Evolutionary conservation across 345 rosid species (phyloP).

Genomic region (Brassica incana): DNA sequence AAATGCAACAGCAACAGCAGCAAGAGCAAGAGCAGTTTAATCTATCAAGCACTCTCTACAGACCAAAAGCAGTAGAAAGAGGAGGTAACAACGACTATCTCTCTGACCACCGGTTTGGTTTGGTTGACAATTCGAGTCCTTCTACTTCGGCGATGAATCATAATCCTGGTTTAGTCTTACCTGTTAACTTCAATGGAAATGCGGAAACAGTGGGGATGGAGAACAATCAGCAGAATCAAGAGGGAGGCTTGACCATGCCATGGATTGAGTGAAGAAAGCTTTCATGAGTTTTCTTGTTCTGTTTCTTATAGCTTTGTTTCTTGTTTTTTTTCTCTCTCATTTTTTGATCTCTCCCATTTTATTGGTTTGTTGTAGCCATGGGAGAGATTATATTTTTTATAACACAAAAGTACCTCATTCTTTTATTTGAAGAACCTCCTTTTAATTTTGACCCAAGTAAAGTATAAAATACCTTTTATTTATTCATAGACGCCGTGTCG

Average conservation of each 20-base stretch:
- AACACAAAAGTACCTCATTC: not conserved
- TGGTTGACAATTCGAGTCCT: not conserved
- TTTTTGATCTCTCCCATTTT: slow-evolving; percentile 18
- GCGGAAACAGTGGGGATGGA: slow-evolving; percentile 1
- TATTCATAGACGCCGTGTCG: not conserved
- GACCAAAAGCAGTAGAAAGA: not conserved
- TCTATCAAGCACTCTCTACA: slow-evolving; percentile 2
- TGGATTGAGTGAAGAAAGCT: slow-evolving; percentile 21
- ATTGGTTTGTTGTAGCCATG: not conserved
- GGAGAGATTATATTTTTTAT: slow-evolving; percentile 12
- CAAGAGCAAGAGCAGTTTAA: not conserved
- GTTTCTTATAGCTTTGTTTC: slow-evolving; percentile 4
- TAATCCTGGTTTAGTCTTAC: slow-evolving; percentile 11
- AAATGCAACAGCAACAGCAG: not conserved
- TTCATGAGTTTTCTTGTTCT: slow-evolving; percentile 1
- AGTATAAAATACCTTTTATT: not conserved
- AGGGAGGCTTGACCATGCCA: not conserved
- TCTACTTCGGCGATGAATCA: slow-evolving; percentile 10
- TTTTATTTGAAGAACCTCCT: not conserved
- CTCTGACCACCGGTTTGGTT: not conserved
- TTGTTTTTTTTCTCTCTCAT: not conserved
- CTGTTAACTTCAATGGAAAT: not conserved
- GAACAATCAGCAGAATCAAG: slow-evolving; percentile 16
- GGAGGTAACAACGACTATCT: not conserved
- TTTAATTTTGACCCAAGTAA: not conserved